phyloP scores from a whole-genome alignment of 805 yeast species.

The Kockiozyma suomiensis region DNA sequence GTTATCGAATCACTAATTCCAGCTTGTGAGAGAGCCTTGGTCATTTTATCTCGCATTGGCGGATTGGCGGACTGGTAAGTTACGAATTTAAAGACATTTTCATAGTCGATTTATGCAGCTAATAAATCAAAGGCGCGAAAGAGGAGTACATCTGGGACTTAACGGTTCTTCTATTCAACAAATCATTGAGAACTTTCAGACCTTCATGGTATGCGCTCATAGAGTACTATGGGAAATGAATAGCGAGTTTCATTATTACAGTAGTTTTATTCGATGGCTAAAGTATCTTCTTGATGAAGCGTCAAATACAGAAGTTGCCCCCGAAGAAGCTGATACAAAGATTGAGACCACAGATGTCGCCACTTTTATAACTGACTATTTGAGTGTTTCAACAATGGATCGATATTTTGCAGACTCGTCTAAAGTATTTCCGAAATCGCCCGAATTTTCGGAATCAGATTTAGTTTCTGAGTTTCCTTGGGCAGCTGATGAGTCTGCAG shows the following conservation, averaged over 20 bases:
- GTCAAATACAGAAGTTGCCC: neutral
- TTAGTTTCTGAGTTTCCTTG: neutral
- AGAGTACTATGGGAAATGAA: constrained; percentile 25
- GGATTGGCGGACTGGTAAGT: constrained; percentile 36
- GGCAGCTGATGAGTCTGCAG: neutral
- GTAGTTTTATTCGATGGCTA: constrained; percentile 31
- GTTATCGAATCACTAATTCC: constrained; percentile 32
- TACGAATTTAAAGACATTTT: neutral
- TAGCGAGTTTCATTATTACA: constrained; percentile 23
- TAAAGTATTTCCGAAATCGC: neutral
- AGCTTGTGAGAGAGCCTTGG: constrained; percentile 33
- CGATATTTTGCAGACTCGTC: neutral
- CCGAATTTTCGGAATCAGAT: neutral
- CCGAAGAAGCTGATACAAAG: constrained; percentile 12
- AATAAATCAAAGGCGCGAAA: constrained; percentile 25
- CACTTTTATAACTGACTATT: constrained; percentile 15
- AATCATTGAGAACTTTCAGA: constrained; percentile 17
- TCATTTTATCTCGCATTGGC: constrained; percentile 27
- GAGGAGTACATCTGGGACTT: constrained; percentile 34
- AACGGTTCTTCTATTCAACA: constrained; percentile 17
- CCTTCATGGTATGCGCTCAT: constrained; percentile 15
- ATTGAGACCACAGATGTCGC: constrained; percentile 27
- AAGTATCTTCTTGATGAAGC: constrained; percentile 19
- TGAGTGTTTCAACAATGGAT: constrained; percentile 6
- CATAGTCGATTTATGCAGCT: neutral